A percentile compares a stretch with the other conserved stretches of the same genome.
These are phyloP conservation scores for Pelargonium myrrhifolium DNA, from an alignment of 441 rosid species.

Conservation along the genomic window DNA sequence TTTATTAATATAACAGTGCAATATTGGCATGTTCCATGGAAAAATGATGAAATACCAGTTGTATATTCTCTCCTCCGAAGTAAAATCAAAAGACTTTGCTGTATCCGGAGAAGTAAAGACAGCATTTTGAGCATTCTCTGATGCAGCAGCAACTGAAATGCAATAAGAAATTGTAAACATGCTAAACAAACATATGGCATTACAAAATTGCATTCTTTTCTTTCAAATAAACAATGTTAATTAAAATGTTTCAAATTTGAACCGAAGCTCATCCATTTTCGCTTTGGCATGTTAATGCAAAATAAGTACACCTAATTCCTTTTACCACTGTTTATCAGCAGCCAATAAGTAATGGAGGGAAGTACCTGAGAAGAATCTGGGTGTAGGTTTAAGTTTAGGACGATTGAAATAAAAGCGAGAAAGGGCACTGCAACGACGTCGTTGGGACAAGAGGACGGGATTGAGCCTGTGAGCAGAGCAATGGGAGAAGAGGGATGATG, in stretches of 20 bases:
- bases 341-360: neutral
- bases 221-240: neutral
- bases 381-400: conserved; percentile 1
- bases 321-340: conserved; percentile 1
- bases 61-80: conserved; percentile 84
- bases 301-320: no score
- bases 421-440: conserved; percentile 30
- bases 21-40: neutral
- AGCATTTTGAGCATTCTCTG: conserved; percentile 43
- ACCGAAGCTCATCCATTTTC: neutral
- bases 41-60: conserved; percentile 44
- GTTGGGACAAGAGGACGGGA: conserved; percentile 56
- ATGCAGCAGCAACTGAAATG: conserved; percentile 45
- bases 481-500: conserved; percentile 36
- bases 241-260: neutral
- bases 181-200: neutral
- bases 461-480: conserved; percentile 53
- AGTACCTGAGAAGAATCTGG: conserved; percentile 35
- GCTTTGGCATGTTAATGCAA: no score
- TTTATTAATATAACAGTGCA: neutral
- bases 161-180: conserved; percentile 12
- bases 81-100: conserved; percentile 77
- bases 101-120: conserved; percentile 67
- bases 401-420: conserved; percentile 24
- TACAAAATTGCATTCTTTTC: neutral